phyloP scores from a whole-genome alignment of 371 early-diverging fungal species.

The Mucor racemosus region DNA sequence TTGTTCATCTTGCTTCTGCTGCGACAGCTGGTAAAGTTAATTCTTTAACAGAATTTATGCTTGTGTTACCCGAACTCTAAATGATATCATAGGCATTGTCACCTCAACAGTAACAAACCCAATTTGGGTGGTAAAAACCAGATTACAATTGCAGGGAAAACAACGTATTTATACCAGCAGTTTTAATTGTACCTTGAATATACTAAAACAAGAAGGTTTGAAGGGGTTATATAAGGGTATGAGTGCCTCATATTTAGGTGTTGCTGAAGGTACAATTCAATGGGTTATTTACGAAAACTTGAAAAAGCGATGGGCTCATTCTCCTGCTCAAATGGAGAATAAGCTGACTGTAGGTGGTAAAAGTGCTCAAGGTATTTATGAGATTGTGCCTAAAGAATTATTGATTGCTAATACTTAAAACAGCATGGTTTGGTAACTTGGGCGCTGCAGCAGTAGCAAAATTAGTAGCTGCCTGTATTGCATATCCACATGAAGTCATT shows the following conservation, averaged over 20 bases:
- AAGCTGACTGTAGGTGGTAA: constrained; percentile 37
- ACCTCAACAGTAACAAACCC: constrained; percentile 90
- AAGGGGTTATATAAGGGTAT: constrained; percentile 88
- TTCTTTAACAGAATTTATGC: not conserved
- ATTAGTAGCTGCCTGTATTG: constrained; percentile 83
- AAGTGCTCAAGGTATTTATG: constrained; percentile 26
- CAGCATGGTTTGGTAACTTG: constrained; percentile 77
- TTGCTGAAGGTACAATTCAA: constrained; percentile 89
- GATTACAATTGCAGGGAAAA: constrained; percentile 86
- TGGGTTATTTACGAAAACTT: constrained; percentile 95
- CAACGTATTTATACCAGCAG: constrained; percentile 71
- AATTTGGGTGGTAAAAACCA: constrained; percentile 96
- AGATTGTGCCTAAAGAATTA: not conserved
- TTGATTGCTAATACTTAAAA: constrained; percentile 13
- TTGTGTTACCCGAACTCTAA: constrained; percentile 2
- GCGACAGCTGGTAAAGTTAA: constrained; percentile 73
- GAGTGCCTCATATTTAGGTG: constrained; percentile 81
- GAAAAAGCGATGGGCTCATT: constrained; percentile 54
- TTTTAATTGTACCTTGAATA: constrained; percentile 71
- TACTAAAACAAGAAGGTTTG: constrained; percentile 82
- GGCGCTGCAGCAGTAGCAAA: constrained; percentile 88
- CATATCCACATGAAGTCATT: constrained; percentile 87
- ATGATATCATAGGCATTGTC: constrained; percentile 49
- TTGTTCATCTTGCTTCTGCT: constrained; percentile 85
- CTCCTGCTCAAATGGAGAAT: constrained; percentile 2